A percentile compares a stretch with the other conserved stretches of the same genome.
These are phyloP conservation scores for Cercophora newfieldiana DNA, from an alignment of 495 filamentous ascomycete species.

Conservation along the genomic window DNA sequence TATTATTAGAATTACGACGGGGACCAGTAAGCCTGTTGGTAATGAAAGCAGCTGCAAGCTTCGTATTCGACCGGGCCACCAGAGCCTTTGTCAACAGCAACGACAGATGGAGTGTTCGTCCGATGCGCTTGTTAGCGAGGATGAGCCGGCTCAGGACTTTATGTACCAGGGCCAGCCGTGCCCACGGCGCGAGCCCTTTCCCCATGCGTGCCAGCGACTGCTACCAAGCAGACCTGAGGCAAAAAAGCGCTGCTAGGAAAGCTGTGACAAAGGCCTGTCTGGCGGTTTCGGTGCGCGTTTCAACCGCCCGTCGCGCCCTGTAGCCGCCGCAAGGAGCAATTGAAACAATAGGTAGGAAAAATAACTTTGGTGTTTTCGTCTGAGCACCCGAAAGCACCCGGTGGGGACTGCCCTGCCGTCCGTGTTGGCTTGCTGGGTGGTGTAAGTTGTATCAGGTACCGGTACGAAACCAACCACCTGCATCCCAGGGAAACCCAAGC, in stretches of 20 bases:
- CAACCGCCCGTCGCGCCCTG: slow-evolving; percentile 18
- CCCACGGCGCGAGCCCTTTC: slow-evolving; percentile 15
- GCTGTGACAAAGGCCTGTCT: slow-evolving; percentile 22
- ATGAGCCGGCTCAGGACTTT: slow-evolving; percentile 17
- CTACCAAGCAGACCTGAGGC: too few species aligned
- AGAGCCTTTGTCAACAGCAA: slow-evolving; percentile 20
- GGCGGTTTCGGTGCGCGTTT: slow-evolving; percentile 23
- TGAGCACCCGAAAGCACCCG: slow-evolving; percentile 23
- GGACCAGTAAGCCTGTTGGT: slow-evolving; percentile 9
- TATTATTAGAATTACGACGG: slow-evolving; percentile 18
- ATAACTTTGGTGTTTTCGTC: slow-evolving; percentile 10
- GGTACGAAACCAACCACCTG: not conserved
- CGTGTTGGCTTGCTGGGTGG: too few species aligned
- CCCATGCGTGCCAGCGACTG: slow-evolving; percentile 9
- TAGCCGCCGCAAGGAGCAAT: not conserved
- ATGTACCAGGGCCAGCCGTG: slow-evolving; percentile 9
- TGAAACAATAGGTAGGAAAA: slow-evolving; percentile 9
- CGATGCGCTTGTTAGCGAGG: slow-evolving; percentile 16
- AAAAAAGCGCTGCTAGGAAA: slow-evolving; percentile 9
- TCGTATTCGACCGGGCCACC: slow-evolving; percentile 21
- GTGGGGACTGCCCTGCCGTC: slow-evolving; percentile 3
- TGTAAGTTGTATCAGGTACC: slow-evolving; percentile 11
- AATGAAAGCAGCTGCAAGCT: slow-evolving; percentile 13
- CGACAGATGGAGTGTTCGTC: slow-evolving; percentile 9
- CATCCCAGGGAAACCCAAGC: not conserved